These are phyloP conservation scores for Wickerhamomyces ciferrii DNA, from an alignment of 805 yeast genomes.

Conservation along the genomic window DNA sequence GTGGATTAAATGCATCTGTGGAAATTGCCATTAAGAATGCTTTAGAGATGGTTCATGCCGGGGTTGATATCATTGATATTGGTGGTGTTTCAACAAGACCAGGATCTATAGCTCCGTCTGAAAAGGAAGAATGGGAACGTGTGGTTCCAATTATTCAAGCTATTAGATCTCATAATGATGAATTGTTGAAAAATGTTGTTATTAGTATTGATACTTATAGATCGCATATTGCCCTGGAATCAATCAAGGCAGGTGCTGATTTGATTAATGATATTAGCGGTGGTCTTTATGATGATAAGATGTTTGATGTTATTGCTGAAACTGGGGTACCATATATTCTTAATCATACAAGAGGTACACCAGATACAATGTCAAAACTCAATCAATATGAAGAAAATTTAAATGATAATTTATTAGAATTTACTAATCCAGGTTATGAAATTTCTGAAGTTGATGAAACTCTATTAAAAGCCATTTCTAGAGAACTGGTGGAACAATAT, in stretches of 20 bases:
- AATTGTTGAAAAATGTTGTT: constrained; percentile 35
- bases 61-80: constrained; percentile 78
- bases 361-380: constrained; percentile 61
- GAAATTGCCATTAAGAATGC: constrained; percentile 42
- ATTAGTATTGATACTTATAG: constrained; percentile 90
- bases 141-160: constrained; percentile 66
- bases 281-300: constrained; percentile 62
- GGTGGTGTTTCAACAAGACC: constrained; percentile 97
- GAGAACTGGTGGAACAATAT: constrained; percentile 59
- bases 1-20: constrained; percentile 44
- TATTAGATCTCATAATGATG: constrained; percentile 40
- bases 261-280: constrained; percentile 88
- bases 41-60: constrained; percentile 42
- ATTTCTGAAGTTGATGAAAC: constrained; percentile 22
- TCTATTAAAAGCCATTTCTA: constrained; percentile 51
- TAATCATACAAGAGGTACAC: constrained; percentile 83
- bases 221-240: constrained; percentile 62
- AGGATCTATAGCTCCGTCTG: constrained; percentile 56
- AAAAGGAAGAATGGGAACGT: constrained; percentile 63
- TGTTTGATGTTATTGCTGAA: constrained; percentile 66
- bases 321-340: constrained; percentile 72
- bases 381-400: constrained; percentile 45
- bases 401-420: constrained; percentile 33
- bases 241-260: constrained; percentile 77
- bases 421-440: constrained; percentile 18